Conservation (phyloP, 1,139 yeast species). For the Diutina sp. region DNA sequence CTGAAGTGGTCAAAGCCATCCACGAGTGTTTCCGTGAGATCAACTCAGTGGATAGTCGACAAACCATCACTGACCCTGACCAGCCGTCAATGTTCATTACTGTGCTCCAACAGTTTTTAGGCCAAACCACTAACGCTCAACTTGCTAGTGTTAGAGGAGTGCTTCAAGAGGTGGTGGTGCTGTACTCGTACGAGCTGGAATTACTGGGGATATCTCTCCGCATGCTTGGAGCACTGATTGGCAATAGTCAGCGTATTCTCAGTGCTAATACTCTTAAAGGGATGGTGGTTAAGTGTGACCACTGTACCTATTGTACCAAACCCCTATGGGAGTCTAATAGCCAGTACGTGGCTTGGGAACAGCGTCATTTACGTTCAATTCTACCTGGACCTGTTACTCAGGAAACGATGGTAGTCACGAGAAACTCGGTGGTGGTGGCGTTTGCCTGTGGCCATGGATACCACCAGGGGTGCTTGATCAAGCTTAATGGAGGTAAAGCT, state of each 20-base stretch:
- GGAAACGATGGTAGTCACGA: constrained; percentile 5
- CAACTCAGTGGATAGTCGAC: constrained; percentile 6
- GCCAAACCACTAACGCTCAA: constrained; percentile 26
- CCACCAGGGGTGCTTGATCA: constrained; percentile 44
- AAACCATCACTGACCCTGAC: not conserved
- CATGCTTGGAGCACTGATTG: constrained; percentile 43
- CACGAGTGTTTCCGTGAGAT: constrained; percentile 40
- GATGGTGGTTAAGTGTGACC: constrained; percentile 40
- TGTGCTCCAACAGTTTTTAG: constrained; percentile 7
- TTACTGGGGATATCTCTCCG: constrained; percentile 40
- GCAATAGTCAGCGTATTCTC: constrained; percentile 26
- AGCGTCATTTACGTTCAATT: constrained; percentile 8
- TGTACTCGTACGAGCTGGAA: constrained; percentile 52
- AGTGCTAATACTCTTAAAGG: constrained; percentile 35
- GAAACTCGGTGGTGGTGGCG: constrained; percentile 14
- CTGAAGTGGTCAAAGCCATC: constrained; percentile 9
- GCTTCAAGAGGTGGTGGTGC: constrained; percentile 48
- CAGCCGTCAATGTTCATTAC: constrained; percentile 3
- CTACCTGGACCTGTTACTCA: not conserved
- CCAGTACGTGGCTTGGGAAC: constrained; percentile 38
- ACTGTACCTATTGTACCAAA: constrained; percentile 64
- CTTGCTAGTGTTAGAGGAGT: constrained; percentile 49
- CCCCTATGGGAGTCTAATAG: constrained; percentile 50
- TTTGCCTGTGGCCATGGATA: constrained; percentile 49
- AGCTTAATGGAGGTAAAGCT: not conserved